These are phyloP conservation scores for Trichoderma sp. DNA, from an alignment of 2,329 filamentous ascomycete genomes.

Conservation along the genomic window DNA sequence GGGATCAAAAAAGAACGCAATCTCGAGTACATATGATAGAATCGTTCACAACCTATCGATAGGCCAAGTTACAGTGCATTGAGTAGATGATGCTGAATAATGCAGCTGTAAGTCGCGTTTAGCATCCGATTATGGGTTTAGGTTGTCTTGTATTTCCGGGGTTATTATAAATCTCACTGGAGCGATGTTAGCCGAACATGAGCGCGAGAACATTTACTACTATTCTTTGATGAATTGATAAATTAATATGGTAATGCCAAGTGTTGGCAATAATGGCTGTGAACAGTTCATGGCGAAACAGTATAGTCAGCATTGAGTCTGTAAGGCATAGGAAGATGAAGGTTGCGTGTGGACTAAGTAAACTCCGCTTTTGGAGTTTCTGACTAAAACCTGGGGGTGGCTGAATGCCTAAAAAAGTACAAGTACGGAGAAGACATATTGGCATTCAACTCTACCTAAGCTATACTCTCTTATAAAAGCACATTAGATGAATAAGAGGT, in stretches of 20 bases:
- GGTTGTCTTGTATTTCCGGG: background rate
- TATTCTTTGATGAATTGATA: background rate
- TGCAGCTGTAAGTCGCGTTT: background rate
- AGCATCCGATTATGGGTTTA: background rate
- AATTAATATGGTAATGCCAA: background rate
- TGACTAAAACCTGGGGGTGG: background rate
- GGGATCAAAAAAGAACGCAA: background rate
- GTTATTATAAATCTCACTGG: background rate
- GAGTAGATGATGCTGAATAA: background rate
- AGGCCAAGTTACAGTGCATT: background rate
- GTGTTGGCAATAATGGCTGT: background rate
- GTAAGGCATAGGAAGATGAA: background rate
- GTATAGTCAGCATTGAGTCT: background rate
- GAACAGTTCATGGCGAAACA: background rate
- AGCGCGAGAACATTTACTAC: background rate
- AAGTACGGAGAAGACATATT: background rate
- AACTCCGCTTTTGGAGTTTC: background rate
- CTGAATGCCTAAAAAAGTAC: background rate
- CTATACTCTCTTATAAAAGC: background rate
- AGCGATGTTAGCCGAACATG: background rate
- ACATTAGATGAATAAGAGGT: background rate
- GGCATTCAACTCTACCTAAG: background rate
- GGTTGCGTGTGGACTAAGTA: background rate
- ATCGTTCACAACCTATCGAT: background rate
- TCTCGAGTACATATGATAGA: background rate